Conservation (phyloP, 1,284 basidiomycete genomes). For the Prillingera fragicola region DNA sequence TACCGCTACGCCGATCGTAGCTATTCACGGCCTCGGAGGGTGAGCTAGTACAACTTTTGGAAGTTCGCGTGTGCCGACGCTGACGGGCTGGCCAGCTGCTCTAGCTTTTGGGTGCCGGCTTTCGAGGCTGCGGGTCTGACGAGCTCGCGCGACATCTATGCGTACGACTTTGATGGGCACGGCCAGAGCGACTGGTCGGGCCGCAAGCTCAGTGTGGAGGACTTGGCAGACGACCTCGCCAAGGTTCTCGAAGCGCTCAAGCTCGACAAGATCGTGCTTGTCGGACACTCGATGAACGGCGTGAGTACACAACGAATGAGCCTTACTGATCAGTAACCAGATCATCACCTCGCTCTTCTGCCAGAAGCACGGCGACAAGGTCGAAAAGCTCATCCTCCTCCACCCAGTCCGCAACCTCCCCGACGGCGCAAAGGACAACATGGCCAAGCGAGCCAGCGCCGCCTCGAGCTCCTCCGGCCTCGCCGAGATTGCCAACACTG, state of each 20-base stretch:
- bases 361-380: constrained; percentile 17
- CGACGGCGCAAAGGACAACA: constrained; percentile 16
- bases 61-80: too few relatives aligned
- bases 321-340: too few relatives aligned
- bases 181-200: constrained; percentile 22
- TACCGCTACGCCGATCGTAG: constrained; percentile 48
- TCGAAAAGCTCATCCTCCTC: constrained; percentile 28
- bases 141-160: constrained; percentile 17
- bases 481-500: constrained; percentile 21
- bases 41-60: too few relatives aligned
- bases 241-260: constrained; percentile 16
- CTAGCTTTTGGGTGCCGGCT: constrained; percentile 46
- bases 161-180: constrained; percentile 31
- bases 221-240: constrained; percentile 21
- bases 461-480: constrained; percentile 18
- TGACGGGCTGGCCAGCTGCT: too few relatives aligned
- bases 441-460: constrained; percentile 21
- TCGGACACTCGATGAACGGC: constrained; percentile 34
- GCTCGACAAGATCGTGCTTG: constrained; percentile 20
- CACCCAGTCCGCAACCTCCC: constrained; percentile 28
- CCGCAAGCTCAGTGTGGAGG: constrained; percentile 10
- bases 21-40: constrained; percentile 25
- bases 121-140: constrained; percentile 12
- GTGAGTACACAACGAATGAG: constrained; percentile 12
- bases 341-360: constrained; percentile 24